Evolutionary conservation across 2,329 filamentous ascomycete species (phyloP), one percentile per base, ranked within the genome.

Genomic region (Rutstroemia sp.): DNA sequence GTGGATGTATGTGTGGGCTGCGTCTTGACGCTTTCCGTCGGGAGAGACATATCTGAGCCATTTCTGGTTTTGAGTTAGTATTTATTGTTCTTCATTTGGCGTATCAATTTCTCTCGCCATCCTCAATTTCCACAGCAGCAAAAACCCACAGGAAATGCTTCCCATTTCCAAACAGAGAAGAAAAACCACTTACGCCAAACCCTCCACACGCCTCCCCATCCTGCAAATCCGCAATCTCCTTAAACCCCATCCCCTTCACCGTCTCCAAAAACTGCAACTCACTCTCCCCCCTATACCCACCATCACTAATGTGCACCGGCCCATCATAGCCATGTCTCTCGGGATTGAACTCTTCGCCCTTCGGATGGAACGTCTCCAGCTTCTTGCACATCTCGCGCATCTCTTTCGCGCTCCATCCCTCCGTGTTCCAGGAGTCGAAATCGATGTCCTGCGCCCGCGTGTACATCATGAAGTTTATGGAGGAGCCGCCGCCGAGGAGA

Each of bases 401-500:
- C 5, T 81, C 78, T 9, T 79, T 71, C 5, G 74, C 70, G 16
- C 68, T 67, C 79, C 79, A 82, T 0, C 79, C 79, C 16, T 72
- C 69, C 0, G 73, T 74, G 7, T 78, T 73, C 78, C 78, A 82
- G 6, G 73, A 72, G 60, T 82, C 77, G 53, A 75, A 79, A 63
- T 79, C 77, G 5, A 68, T 69, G 7, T 71, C 67, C 60, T 78
- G 73, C 12, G 72, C 73, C 27, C 75, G 67, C 2, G 73, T 74
- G 61, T 77, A 76, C 48, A 80, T 77, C 77, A 83, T 79, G 60
- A 78, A 80, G 60, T 84, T 84, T 48, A 85, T 73, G 0, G 78
- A 78, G 16, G 76, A 80, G 6, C 83, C 82, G 6, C 85, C 86
- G 17, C 86, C 86, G 0, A 88, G 73, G 0, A 81, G 77, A 23